Evolutionary conservation across 352 stramenopile genomes (phyloP), one percentile per base, ranked within the genome.

Genomic region (Globisporangium iwayamae): DNA sequence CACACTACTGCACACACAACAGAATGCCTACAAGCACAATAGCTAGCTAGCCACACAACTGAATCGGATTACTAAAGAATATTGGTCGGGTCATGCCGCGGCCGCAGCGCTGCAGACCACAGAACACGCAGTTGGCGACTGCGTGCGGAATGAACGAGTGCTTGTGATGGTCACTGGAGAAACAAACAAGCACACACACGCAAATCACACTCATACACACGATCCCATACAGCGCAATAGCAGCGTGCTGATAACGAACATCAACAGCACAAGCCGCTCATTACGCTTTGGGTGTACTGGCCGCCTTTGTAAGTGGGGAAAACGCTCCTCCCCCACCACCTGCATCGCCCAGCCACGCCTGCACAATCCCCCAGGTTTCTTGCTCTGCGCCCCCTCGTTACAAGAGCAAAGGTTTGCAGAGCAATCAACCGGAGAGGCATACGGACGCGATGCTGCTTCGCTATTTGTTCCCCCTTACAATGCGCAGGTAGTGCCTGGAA

Each of bases 41-140:
- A 56, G 18, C 20, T 20, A 46, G 34, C 16, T 20, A 36, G 41
- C 14, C 54, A 46, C 3, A 74, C 39, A 68, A 81, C 82, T 89
- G 82, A 73, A 91, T 91, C 82, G 61, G 82, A 86, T 91, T 91
- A 91, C 82, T 91, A 91, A 91, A 91, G 82, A 89, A 81, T 74
- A 14, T 59, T 56, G 53, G 60, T 67, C 7, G 55, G 66, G 32
- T 82, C 74, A 79, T 85, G 72, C 68, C 69, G 76, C 65, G 41
- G 16, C 52, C 30, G 22, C 28, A 56, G 53, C 58, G 38, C 50
- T 32, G 30, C 51, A 48, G 38, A 28, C 46, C 8, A 52, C 36
- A 30, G 51, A 57, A 52, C 61, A 64, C 43, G 34, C 36, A 50
- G 41, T 16, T 28, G 47, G 20, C 18, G 64, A 65, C 28, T 65